Conservation (phyloP, 805 yeast genomes). For the Candida schatavii region DNA sequence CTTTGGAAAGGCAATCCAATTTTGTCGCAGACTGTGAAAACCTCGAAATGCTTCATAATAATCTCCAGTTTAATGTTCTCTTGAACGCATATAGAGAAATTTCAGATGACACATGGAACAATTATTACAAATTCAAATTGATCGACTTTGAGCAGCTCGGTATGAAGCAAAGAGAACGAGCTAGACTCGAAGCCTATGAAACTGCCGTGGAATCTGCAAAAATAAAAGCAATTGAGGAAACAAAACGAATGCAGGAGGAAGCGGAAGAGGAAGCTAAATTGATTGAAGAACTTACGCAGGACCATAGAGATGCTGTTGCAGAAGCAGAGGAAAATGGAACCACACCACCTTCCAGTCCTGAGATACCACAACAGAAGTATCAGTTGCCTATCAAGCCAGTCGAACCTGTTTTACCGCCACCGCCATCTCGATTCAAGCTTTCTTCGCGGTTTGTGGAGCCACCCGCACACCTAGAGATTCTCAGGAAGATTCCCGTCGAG, state of each 20-base stretch:
- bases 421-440: constrained; percentile 13
- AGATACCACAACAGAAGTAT: constrained; percentile 11
- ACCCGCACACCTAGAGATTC: constrained; percentile 29
- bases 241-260: constrained; percentile 9
- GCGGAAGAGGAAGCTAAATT: constrained; percentile 10
- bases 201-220: constrained; percentile 7
- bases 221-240: constrained; percentile 9
- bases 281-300: constrained; percentile 13
- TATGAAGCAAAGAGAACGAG: constrained; percentile 15
- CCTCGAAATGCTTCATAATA: constrained; percentile 44
- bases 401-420: constrained; percentile 4
- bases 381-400: not conserved
- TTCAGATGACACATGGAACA: constrained; percentile 37
- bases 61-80: constrained; percentile 37
- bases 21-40: constrained; percentile 36
- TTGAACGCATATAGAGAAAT: constrained; percentile 39
- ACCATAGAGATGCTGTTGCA: not conserved
- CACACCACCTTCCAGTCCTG: constrained; percentile 16
- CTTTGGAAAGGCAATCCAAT: constrained; percentile 26
- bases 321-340: constrained; percentile 1
- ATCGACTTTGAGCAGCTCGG: constrained; percentile 38
- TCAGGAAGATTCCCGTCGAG: constrained; percentile 30
- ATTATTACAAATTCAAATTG: constrained; percentile 36
- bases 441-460: constrained; percentile 32
- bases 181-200: constrained; percentile 4